Evolutionary conservation across 805 yeast genomes (phyloP), one percentile per base, ranked within the genome.

Genomic region (Yamadazyma tumulicola): DNA sequence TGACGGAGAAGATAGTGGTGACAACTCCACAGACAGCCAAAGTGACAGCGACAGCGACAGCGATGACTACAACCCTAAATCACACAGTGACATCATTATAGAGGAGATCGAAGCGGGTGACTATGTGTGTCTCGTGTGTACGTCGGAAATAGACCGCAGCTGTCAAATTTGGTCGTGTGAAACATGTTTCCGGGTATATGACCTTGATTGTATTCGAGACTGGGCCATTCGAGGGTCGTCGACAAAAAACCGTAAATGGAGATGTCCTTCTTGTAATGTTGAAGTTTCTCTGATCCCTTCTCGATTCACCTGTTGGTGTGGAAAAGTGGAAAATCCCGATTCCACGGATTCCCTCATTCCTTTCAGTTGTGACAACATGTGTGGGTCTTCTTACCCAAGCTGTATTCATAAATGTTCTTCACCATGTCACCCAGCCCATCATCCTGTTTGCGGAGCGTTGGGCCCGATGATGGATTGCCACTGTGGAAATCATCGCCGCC

Each of bases 341-440:
- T 96, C 96, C 0, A 25, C 31, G n/a, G 31, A 37, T 10, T 34
- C 37, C 5, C 57, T 79, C 33, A 61, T 69, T 32, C 96, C 96
- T 0, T 93, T 88, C 46, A 81, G 93, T 31, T 89, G 97, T 67
- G 96, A 96, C 2, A 88, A 84, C 52, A 70, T 85, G 0, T 88
- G 97, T 62, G 72, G 73, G 32, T 61, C 66, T 24, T 70, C 74
- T 20, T 65, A 81, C 32, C 54, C 59, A 1, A 52, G 57, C 4
- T 84, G 96, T 54, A 70, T 79, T 2, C 97, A 88, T 53, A 74
- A 77, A 3, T 88, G 97, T 51, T 59, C 84, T 1, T 60, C 78
- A 4, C 69, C 72, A 11, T 88, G 97, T 54, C 97, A 88, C 55
- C 91, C 96, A 2, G 97, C 96, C 0, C 83, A 88, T 1, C 96